These are phyloP conservation scores for Diversispora epigaea DNA, from an alignment of 192 early-diverging fungal species.

Conservation along the genomic window DNA sequence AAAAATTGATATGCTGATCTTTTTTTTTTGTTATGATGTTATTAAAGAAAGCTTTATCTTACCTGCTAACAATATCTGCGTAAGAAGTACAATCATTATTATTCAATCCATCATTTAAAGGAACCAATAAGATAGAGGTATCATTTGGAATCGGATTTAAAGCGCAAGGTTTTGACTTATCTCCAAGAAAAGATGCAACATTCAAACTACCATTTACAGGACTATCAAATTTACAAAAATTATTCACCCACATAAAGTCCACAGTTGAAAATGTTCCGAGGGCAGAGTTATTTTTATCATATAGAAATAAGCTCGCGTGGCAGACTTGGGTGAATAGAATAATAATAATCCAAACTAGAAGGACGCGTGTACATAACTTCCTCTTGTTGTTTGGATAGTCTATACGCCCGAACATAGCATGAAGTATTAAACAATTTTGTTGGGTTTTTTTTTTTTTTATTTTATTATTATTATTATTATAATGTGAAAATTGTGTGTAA, in stretches of 20 bases:
- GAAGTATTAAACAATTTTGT: not conserved
- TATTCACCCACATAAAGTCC: not conserved
- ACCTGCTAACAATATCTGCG: not conserved
- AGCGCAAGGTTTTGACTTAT: not conserved
- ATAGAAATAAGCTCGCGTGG: not conserved
- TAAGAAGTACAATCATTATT: conserved; percentile 8
- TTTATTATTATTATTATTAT: no score
- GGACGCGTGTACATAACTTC: not conserved
- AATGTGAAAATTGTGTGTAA: not conserved
- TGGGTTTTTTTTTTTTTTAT: no score
- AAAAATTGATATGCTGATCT: not conserved
- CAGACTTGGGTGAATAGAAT: not conserved
- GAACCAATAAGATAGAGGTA: not conserved
- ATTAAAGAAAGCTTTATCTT: not conserved
- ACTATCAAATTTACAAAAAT: no score
- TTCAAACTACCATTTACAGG: not conserved
- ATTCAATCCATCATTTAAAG: not conserved
- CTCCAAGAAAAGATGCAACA: not conserved
- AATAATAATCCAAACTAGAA: not conserved
- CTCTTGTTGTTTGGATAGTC: not conserved
- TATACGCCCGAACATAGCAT: not conserved
- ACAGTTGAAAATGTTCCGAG: not conserved
- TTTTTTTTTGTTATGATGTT: not conserved
- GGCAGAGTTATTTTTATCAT: not conserved
- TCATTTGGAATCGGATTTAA: not conserved